A percentile compares a stretch with the other conserved stretches of the same genome.
These are phyloP conservation scores for Periconia macrospinosa DNA, from an alignment of 2,329 filamentous ascomycete species.

Conservation along the genomic window DNA sequence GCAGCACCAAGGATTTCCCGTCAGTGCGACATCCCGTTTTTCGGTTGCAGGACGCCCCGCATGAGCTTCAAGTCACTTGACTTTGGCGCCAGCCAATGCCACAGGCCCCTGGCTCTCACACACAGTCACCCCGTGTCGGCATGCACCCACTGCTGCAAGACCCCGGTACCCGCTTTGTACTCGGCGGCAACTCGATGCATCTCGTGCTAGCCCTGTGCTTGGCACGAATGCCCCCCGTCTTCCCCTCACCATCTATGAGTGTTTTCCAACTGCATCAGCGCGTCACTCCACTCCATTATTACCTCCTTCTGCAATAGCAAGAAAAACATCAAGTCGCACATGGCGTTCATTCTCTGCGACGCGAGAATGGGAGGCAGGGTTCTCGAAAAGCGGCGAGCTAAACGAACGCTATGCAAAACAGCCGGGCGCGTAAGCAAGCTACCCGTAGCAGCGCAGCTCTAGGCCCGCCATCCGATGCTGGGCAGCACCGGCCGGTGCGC, in stretches of 20 bases:
- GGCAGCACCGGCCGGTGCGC: conserved; percentile 3
- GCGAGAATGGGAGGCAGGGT: conserved; percentile 1
- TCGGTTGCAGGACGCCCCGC: conserved; percentile 49
- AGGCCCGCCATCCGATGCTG: neutral
- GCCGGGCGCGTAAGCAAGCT: neutral
- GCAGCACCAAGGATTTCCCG: conserved; percentile 18
- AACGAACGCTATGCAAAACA: neutral
- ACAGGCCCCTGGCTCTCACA: conserved; percentile 41
- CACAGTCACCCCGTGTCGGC: conserved; percentile 33
- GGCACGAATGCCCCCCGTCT: conserved; percentile 13
- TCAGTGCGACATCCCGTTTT: conserved; percentile 26
- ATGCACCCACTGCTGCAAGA: conserved; percentile 35
- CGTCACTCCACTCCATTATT: neutral
- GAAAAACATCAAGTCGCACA: conserved; percentile 10
- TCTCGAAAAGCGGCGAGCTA: neutral
- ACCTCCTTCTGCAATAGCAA: neutral
- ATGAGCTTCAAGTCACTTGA: conserved; percentile 65
- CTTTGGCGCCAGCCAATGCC: conserved; percentile 48
- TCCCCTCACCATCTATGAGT: neutral
- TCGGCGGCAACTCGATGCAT: conserved; percentile 41
- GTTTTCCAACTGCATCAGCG: neutral
- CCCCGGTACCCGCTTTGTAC: conserved; percentile 35
- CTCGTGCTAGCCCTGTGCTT: conserved; percentile 29
- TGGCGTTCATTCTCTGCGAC: conserved; percentile 11
- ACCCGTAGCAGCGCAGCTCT: neutral